Base-by-base conservation (phyloP, 768 basidiomycete genomes). In the Goffeauzyma gilvescens region DNA sequence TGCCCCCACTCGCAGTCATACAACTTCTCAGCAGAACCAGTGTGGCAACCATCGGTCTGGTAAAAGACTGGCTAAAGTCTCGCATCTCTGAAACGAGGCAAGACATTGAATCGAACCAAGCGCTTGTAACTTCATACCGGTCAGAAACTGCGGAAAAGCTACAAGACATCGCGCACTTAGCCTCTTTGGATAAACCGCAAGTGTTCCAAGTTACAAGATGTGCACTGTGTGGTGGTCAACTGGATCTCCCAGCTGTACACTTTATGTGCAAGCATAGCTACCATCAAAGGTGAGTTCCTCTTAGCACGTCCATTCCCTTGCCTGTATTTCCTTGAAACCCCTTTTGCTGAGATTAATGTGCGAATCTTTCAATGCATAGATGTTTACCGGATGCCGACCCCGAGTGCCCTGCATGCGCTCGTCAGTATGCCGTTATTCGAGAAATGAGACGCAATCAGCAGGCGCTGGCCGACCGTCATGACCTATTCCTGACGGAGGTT, bases 231-330 rank as follows among this genome's bases (percentile, higher is more conserved):
- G 72, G 77, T 13, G 83, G 79, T 1, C 83, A 81, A 53, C 74
- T 96, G 46, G 89, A 95, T 59, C 73, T 95, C 8, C 90, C 93
- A 0, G 80, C 75, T 50, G 71, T 96, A 5, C 89, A 96, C 63
- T 96, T 95, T 58, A 93, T 96, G 90, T 98, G 90, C 64, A 78
- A 79, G 55, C 93, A 96, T 59, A 86, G 83, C 48, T 96, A 84
- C 67, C 93, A 98, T 60, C 85, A 90, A 59, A 71, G 87, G 84
- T 83, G 41, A 32, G 65, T 58, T 13, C 14, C 6, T n/a, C n/a
- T n/a, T n/a, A n/a, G n/a, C n/a, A n/a, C n/a, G n/a, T n/a, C n/a
- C n/a, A n/a, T n/a, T n/a, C n/a, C n/a, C n/a, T n/a, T n/a, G n/a
- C n/a, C n/a, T n/a, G n/a, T n/a, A n/a, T n/a, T n/a, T n/a, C n/a